Evolutionary conservation across 495 filamentous ascomycete species (phyloP).

Genomic region (Peziza echinospora): DNA sequence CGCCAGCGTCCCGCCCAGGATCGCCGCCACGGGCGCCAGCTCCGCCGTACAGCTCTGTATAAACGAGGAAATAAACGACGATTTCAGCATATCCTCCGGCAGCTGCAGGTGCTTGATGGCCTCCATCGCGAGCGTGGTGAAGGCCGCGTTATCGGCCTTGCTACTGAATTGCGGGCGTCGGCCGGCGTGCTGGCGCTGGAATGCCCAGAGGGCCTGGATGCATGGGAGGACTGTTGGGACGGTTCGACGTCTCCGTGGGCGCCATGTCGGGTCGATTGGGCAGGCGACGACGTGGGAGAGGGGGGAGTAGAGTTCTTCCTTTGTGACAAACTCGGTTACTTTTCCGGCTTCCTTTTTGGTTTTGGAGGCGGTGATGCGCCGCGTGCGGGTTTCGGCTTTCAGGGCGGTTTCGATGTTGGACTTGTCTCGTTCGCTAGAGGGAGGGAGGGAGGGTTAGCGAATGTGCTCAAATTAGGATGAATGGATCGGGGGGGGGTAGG

Average conservation of each 20-base stretch:
- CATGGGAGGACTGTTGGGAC: constrained; percentile 21
- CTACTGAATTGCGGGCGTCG: neutral
- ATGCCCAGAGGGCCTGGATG: constrained; percentile 19
- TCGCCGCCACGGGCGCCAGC: constrained; percentile 68
- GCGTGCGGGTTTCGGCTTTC: constrained; percentile 50
- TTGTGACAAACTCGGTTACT: constrained; percentile 71
- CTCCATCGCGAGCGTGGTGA: constrained; percentile 55
- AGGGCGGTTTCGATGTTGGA: constrained; percentile 46
- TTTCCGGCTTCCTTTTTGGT: constrained; percentile 54
- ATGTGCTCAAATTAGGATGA: too few species aligned
- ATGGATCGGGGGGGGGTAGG: neutral
- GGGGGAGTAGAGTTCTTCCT: constrained; percentile 60
- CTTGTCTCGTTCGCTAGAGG: constrained; percentile 55
- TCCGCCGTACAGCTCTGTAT: constrained; percentile 27
- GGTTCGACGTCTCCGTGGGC: constrained; percentile 35
- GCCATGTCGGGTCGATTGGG: constrained; percentile 31
- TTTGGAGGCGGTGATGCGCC: constrained; percentile 46
- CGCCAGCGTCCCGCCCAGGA: constrained; percentile 70
- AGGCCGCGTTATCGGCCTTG: constrained; percentile 14
- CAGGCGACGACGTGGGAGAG: constrained; percentile 18
- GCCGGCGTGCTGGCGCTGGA: constrained; percentile 8
- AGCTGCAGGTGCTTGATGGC: constrained; percentile 56
- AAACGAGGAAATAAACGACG: constrained; percentile 39
- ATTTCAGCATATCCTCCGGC: constrained; percentile 48
- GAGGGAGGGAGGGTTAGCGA: neutral